phyloP scores from a whole-genome alignment of 345 rosid species.

The Moricandia moricandioides region DNA sequence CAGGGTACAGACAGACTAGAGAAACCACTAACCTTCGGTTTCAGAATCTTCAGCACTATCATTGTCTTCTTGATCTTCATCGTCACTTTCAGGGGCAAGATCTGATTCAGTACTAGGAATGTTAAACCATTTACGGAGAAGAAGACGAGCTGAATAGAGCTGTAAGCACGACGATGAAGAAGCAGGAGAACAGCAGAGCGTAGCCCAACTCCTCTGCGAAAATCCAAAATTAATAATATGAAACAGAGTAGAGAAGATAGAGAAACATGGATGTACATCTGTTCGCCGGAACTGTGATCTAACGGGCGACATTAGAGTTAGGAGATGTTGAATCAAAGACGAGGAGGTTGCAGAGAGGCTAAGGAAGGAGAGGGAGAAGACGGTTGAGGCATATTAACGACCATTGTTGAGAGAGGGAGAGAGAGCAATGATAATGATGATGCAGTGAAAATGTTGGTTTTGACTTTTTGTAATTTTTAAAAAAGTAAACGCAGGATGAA shows the following conservation, averaged over 20 bases:
- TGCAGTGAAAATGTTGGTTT: neutral
- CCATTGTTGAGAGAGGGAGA: constrained; percentile 9
- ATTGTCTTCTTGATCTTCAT: constrained; percentile 3
- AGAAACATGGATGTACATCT: constrained; percentile 14
- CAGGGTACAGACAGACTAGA: neutral
- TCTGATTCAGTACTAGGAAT: constrained; percentile 35
- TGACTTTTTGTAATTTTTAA: neutral
- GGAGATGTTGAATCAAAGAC: neutral
- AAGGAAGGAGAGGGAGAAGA: neutral
- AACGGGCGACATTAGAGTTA: constrained; percentile 9
- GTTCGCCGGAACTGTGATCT: constrained; percentile 10
- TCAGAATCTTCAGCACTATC: constrained; percentile 10
- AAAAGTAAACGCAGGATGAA: neutral
- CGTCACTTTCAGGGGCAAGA: neutral
- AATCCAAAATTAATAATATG: neutral
- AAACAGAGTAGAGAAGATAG: neutral
- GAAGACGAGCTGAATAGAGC: constrained; percentile 65
- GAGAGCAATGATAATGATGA: neutral
- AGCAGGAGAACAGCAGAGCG: constrained; percentile 57
- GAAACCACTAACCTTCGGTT: neutral
- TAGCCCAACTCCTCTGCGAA: constrained; percentile 16
- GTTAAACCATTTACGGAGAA: constrained; percentile 75
- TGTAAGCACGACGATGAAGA: constrained; percentile 58
- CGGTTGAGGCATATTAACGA: constrained; percentile 19
- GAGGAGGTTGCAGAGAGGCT: neutral